Evolutionary conservation across 768 basidiomycete genomes (phyloP).

Genomic region (Phylloporus sp.): DNA sequence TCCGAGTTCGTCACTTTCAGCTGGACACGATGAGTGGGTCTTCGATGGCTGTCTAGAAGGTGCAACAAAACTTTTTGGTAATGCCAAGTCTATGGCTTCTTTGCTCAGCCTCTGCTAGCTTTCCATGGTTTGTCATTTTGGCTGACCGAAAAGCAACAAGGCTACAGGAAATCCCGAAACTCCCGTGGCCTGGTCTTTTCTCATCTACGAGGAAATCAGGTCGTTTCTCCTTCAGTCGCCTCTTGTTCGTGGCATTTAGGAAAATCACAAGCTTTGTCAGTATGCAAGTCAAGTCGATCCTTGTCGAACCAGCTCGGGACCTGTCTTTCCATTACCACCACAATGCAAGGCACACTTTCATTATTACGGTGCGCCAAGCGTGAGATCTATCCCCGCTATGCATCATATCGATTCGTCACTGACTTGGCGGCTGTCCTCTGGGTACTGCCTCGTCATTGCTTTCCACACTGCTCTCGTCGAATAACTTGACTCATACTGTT

Average conservation of each 20-base stretch:
- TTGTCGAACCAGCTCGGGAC: constrained; percentile 34
- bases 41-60: too few species aligned
- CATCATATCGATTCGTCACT: background rate
- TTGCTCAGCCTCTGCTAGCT: background rate
- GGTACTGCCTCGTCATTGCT: constrained; percentile 54
- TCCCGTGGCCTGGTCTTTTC: background rate
- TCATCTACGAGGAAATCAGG: too few species aligned
- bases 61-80: background rate
- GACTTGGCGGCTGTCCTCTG: constrained; percentile 49
- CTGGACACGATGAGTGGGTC: background rate
- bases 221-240: background rate
- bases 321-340: constrained; percentile 46
- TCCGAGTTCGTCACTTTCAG: background rate
- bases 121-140: background rate
- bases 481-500: constrained; percentile 41
- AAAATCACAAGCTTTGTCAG: too few species aligned
- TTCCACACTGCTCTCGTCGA: constrained; percentile 56
- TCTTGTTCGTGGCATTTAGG: background rate
- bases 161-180: background rate
- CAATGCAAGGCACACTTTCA: constrained; percentile 50
- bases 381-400: background rate
- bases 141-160: background rate
- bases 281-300: constrained; percentile 5
- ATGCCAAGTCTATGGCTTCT: background rate
- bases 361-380: constrained; percentile 44